Evolutionary conservation across 2,329 filamentous ascomycete species (phyloP), one percentile per base, ranked within the genome.

Genomic region (Aspergillus fumigatiaffinis): DNA sequence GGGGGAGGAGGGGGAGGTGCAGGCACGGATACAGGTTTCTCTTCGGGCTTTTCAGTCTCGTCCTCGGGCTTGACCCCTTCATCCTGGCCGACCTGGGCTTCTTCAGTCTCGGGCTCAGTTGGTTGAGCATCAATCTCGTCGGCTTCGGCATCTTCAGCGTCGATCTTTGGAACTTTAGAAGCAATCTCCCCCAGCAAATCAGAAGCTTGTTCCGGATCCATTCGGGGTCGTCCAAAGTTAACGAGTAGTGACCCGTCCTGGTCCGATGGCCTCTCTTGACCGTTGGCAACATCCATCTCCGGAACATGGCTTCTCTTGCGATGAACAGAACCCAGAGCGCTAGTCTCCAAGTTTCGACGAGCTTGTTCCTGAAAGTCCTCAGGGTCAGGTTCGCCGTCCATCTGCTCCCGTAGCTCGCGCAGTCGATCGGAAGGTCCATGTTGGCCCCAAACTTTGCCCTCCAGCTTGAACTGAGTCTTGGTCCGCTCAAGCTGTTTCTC

Each of bases 401-500:
- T 99, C 76, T 92, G 88, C 76, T 97, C 93, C 57, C 94, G 88
- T 51, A 97, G 81, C 63, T 95, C 93, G 63, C 94, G 88, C 57
- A 99, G 81, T 67, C 92, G 88, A 76, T 99, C 94, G 48, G 92
- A 97, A 12, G 94, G 93, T 38, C 91, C 91, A 62, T 89, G 83
- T 61, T 95, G 90, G 60, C 88, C 88, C 89, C 93, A 96, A 8
- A 91, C 87, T 73, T 91, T 91, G 64, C 94, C 94, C 75, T 97
- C 94, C 32, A 99, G 85, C 76, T 97, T 97, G 76, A 91, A 96
- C 71, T 97, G 92, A 0, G 94, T 97, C 83, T 97, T 97, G 63
- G 96, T 93, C 62, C 94, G 84, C 78, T 97, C 93, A 46, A 99
- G 85, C 76, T 97, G 94, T 81, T 91, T 95, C 74, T 96, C 92